phyloP scores from a whole-genome alignment of 2,329 filamentous ascomycete genomes.

The Penicillium olsonii region DNA sequence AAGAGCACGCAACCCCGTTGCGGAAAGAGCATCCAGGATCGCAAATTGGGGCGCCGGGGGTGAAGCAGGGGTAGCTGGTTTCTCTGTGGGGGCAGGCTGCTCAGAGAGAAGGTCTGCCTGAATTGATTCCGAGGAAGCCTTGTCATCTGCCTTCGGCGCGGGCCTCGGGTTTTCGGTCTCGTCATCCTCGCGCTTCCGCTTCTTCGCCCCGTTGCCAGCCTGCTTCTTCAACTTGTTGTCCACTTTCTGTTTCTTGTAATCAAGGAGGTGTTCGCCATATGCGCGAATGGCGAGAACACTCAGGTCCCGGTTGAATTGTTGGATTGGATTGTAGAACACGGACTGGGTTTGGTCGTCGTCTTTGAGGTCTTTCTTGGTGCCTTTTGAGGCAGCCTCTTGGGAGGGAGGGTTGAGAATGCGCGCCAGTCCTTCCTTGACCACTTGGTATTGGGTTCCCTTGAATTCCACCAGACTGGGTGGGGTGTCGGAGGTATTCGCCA shows the following conservation, averaged over 20 bases:
- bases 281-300: constrained; percentile 90
- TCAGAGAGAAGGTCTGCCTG: constrained; percentile 6
- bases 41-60: constrained; percentile 58
- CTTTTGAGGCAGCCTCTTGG: constrained; percentile 44
- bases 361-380: constrained; percentile 45
- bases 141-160: constrained; percentile 19
- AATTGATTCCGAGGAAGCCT: constrained; percentile 16
- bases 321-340: constrained; percentile 98
- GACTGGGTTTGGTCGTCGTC: constrained; percentile 66
- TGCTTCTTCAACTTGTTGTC: constrained; percentile 40
- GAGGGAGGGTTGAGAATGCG: constrained; percentile 64
- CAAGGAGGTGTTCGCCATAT: constrained; percentile 69
- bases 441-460: constrained; percentile 57
- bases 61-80: constrained; percentile 24
- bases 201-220: constrained; percentile 37
- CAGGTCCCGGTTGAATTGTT: constrained; percentile 96
- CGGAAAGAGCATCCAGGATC: constrained; percentile 94
- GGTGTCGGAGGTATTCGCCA: constrained; percentile 20
- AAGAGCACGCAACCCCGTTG: constrained; percentile 85
- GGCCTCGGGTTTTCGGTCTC: constrained; percentile 18
- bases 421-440: constrained; percentile 67
- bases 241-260: constrained; percentile 56
- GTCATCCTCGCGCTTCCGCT: constrained; percentile 38
- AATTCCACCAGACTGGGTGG: constrained; percentile 41
- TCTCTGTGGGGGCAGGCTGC: not conserved